Evolutionary conservation across 108 stramenopile species (phyloP).

Genomic region (Chaetoceros muelleri): DNA sequence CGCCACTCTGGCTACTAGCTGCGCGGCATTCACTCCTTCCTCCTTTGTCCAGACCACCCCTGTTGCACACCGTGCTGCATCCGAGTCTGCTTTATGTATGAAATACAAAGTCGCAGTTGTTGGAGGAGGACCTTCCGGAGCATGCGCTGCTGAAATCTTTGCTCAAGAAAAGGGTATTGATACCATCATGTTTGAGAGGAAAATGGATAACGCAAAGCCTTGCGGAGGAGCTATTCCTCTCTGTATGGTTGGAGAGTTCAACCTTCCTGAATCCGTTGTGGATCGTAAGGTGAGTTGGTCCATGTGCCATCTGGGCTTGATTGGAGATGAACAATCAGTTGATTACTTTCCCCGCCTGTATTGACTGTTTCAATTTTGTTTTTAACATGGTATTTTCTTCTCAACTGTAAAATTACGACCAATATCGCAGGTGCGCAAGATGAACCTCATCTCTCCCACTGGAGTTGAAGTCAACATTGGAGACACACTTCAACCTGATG

Average conservation of each 20-base stretch:
- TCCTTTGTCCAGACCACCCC: conserved; percentile 40
- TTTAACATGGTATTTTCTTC: not conserved
- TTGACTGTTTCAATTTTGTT: not conserved
- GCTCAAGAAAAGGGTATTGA: conserved; percentile 92
- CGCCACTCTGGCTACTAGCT: conserved; percentile 19
- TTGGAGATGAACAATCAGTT: not conserved
- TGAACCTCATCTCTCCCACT: conserved; percentile 97
- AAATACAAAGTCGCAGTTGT: conserved; percentile 94
- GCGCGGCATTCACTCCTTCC: conserved; percentile 38
- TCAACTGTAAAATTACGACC: too few species aligned
- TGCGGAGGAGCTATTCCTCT: conserved; percentile 98
- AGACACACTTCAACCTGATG: conserved; percentile 89
- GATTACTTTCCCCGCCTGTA: not conserved
- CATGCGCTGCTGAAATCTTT: conserved; percentile 96
- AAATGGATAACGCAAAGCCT: conserved; percentile 99
- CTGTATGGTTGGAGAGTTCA: conserved; percentile 98
- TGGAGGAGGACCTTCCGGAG: conserved; percentile 94
- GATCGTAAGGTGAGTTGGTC: conserved; percentile 90
- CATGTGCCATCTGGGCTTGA: not conserved
- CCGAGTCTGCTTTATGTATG: conserved; percentile 47
- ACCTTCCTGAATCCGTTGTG: conserved; percentile 88
- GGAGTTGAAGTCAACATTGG: conserved; percentile 96
- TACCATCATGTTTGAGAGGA: conserved; percentile 90
- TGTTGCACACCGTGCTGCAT: conserved; percentile 19
- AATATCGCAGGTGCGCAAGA: conserved; percentile 70